Evolutionary conservation across 225 moss, liverwort and hornwort species (phyloP).

Genomic region (Pseudoscleropodium purum): DNA sequence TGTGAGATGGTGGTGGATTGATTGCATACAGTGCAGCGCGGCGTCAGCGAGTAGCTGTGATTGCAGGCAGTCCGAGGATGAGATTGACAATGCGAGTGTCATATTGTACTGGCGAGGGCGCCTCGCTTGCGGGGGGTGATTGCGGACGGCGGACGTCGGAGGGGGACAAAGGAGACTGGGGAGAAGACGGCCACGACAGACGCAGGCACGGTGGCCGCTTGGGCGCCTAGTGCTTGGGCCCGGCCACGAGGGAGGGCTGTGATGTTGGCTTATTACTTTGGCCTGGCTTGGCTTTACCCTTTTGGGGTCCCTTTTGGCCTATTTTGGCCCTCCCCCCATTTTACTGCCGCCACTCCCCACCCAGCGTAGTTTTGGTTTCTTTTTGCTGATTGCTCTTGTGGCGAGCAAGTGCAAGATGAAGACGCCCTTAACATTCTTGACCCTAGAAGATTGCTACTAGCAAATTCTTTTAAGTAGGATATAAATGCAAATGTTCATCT

Average conservation of each 20-base stretch:
- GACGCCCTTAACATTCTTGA: neutral
- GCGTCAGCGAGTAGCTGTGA: neutral
- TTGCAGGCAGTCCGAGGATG: neutral
- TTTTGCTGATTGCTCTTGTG: neutral
- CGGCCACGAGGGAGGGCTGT: conserved; percentile 20
- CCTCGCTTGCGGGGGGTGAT: neutral
- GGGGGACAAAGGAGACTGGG: neutral
- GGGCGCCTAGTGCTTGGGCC: conserved; percentile 21
- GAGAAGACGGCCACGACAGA: conserved; percentile 40
- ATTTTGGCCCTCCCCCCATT: neutral
- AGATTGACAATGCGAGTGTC: neutral
- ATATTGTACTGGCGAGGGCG: neutral
- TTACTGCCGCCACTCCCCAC: neutral
- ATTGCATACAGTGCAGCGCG: neutral
- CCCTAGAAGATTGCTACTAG: too few species aligned
- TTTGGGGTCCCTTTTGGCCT: neutral
- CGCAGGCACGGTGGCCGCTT: conserved; percentile 39
- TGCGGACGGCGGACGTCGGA: neutral
- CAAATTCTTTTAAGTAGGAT: too few species aligned
- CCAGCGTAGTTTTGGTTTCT: neutral
- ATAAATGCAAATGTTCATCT: neutral
- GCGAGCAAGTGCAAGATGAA: neutral
- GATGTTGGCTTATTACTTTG: neutral
- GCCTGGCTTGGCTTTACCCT: neutral
- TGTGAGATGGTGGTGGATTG: neutral